Percentiles rank a stretch among this genome's conserved stretches.
phyloP scores from a whole-genome alignment of 768 basidiomycete species.

The Cystofilobasidium ferigula region DNA sequence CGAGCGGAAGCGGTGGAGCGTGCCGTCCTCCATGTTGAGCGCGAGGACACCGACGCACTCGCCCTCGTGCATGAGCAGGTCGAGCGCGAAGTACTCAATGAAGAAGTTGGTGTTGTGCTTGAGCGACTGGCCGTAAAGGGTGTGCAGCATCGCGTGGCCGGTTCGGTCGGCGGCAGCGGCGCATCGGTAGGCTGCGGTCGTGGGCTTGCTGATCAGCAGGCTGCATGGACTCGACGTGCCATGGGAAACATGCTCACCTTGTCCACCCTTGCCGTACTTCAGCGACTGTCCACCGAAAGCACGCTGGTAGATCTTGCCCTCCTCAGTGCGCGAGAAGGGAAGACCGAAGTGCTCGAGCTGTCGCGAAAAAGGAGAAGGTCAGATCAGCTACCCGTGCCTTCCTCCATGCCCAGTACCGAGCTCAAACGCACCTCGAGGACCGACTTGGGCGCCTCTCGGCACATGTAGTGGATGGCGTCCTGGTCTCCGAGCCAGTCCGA shows the following conservation, averaged over 20 bases:
- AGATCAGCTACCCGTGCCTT: not conserved
- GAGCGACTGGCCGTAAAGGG: slow-evolving; percentile 96
- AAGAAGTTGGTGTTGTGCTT: slow-evolving; percentile 99
- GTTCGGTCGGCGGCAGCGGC: slow-evolving; percentile 98
- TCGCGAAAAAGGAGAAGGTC: not conserved
- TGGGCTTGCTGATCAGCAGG: not conserved
- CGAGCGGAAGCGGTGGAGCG: slow-evolving; percentile 91
- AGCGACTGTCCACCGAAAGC: slow-evolving; percentile 98
- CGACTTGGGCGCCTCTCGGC: slow-evolving; percentile 83
- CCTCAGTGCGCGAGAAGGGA: slow-evolving; percentile 94
- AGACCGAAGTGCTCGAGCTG: slow-evolving; percentile 98
- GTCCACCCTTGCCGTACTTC: slow-evolving; percentile 94
- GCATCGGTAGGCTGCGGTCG: slow-evolving; percentile 74
- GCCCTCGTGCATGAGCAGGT: slow-evolving; percentile 89
- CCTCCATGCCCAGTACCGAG: not conserved
- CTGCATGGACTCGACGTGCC: not conserved
- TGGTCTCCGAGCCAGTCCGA: slow-evolving; percentile 99
- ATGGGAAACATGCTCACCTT: slow-evolving; percentile 38
- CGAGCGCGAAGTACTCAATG: slow-evolving; percentile 99
- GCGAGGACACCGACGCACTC: slow-evolving; percentile 99
- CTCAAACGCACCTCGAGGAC: slow-evolving; percentile 63
- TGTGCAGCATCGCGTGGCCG: slow-evolving; percentile 95
- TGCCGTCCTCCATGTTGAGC: slow-evolving; percentile 99
- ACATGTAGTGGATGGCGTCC: slow-evolving; percentile 99
- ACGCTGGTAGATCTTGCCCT: slow-evolving; percentile 98